phyloP scores from a whole-genome alignment of 2,329 filamentous ascomycete species.

The Aspergillus transmontanensis region DNA sequence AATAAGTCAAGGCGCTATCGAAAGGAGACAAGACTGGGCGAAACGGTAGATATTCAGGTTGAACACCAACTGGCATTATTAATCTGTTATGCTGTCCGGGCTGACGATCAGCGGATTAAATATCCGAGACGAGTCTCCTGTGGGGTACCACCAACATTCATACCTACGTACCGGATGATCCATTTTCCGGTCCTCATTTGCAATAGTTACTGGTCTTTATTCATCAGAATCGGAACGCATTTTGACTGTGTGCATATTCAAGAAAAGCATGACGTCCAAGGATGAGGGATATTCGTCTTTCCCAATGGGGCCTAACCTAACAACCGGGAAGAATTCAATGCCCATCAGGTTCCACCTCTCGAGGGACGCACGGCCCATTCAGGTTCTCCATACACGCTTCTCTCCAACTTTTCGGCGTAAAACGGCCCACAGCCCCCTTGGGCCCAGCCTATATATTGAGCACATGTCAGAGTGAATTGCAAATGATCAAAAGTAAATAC shows the following conservation, averaged over 20 bases:
- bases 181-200: not conserved
- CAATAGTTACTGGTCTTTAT: not conserved
- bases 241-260: not conserved
- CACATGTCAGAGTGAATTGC: not conserved
- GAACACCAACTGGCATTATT: too few relatives aligned
- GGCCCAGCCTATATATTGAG: not conserved
- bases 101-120: not conserved
- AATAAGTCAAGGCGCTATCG: not conserved
- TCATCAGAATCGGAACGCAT: not conserved
- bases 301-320: not conserved
- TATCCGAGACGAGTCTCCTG: not conserved
- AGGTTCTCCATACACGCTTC: not conserved
- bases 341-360: not conserved
- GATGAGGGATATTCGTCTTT: not conserved
- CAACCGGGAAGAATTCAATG: not conserved
- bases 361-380: not conserved
- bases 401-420: slow-evolving; percentile 6
- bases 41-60: not conserved
- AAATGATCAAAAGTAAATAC: not conserved
- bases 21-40: not conserved
- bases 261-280: not conserved
- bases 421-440: slow-evolving; percentile 5
- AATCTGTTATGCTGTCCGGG: too few relatives aligned
- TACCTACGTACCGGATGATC: not conserved
- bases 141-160: not conserved